A percentile compares a stretch with the other conserved stretches of the same genome.
Evolutionary conservation across 2,329 filamentous ascomycete species (phyloP).

Genomic region (Plectosphaerella sp.): DNA sequence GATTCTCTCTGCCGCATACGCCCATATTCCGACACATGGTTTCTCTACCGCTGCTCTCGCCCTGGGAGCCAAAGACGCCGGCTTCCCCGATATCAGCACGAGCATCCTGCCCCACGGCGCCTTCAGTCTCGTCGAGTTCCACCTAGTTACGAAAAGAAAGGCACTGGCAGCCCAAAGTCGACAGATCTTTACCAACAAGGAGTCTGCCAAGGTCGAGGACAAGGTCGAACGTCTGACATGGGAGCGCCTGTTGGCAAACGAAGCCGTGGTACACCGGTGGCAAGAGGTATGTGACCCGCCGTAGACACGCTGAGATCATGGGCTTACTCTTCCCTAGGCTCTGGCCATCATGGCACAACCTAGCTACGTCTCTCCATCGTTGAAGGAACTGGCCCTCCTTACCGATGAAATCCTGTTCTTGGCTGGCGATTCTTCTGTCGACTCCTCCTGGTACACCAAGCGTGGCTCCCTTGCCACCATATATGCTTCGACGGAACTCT

Average conservation of each 20-base stretch:
- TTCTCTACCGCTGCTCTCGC: constrained; percentile 73
- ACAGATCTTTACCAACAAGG: constrained; percentile 31
- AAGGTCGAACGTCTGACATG: constrained; percentile 71
- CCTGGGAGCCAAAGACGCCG: constrained; percentile 75
- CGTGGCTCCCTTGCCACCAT: constrained; percentile 51
- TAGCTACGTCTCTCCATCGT: constrained; percentile 67
- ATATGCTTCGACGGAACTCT: constrained; percentile 75
- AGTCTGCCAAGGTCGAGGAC: constrained; percentile 39
- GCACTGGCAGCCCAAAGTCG: constrained; percentile 43
- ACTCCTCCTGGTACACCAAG: constrained; percentile 80
- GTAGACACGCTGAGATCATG: background rate
- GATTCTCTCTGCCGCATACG: constrained; percentile 78
- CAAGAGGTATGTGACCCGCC: constrained; percentile 64
- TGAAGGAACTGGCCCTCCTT: constrained; percentile 74
- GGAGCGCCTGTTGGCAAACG: constrained; percentile 73
- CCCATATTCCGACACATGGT: constrained; percentile 74
- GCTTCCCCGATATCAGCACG: constrained; percentile 81
- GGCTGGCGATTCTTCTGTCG: constrained; percentile 75
- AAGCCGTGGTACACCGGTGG: constrained; percentile 69
- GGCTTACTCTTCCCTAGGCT: constrained; percentile 47
- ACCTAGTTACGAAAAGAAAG: constrained; percentile 64
- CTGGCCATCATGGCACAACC: constrained; percentile 88
- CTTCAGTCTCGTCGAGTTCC: constrained; percentile 77
- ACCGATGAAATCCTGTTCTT: constrained; percentile 92
- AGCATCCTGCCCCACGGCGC: constrained; percentile 76